phyloP scores from a whole-genome alignment of 1,139 yeast species.

The Hansenula sp. region DNA sequence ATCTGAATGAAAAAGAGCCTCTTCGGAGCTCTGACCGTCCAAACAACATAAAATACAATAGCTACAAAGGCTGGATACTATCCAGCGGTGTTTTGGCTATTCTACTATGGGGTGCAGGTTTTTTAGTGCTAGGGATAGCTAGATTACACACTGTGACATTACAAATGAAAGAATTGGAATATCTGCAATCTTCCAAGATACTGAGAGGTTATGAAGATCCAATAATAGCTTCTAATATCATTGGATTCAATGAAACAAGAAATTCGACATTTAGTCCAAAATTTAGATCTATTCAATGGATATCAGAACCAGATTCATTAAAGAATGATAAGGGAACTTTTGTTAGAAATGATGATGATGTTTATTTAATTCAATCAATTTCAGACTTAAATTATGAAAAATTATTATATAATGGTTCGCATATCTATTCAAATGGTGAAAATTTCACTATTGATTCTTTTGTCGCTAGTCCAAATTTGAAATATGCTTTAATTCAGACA shows the following conservation, averaged over 20 bases:
- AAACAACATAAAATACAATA: too few relatives aligned
- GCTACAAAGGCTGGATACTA: neutral
- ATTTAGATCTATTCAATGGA: conserved; percentile 60
- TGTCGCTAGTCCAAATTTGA: conserved; percentile 61
- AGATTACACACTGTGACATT: neutral
- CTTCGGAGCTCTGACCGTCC: neutral
- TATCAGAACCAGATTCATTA: conserved; percentile 40
- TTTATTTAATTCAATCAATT: conserved; percentile 30
- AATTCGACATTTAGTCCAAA: conserved; percentile 48
- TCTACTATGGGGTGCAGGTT: conserved; percentile 16
- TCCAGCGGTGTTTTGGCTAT: conserved; percentile 2
- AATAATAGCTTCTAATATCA: conserved; percentile 1
- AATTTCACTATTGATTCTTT: conserved; percentile 45
- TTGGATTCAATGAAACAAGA: conserved; percentile 37
- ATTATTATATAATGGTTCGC: conserved; percentile 44
- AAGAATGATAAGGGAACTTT: conserved; percentile 30
- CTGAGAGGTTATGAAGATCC: neutral
- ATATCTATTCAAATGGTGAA: conserved; percentile 36
- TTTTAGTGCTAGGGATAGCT: conserved; percentile 1
- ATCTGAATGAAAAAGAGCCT: neutral
- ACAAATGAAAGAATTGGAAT: neutral
- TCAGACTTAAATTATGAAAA: conserved; percentile 40
- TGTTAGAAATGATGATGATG: conserved; percentile 25
- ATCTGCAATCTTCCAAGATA: neutral
- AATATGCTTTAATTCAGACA: conserved; percentile 49